Conservation (phyloP, 1,139 yeast genomes). For the Debaryomycetaceae sp. region DNA sequence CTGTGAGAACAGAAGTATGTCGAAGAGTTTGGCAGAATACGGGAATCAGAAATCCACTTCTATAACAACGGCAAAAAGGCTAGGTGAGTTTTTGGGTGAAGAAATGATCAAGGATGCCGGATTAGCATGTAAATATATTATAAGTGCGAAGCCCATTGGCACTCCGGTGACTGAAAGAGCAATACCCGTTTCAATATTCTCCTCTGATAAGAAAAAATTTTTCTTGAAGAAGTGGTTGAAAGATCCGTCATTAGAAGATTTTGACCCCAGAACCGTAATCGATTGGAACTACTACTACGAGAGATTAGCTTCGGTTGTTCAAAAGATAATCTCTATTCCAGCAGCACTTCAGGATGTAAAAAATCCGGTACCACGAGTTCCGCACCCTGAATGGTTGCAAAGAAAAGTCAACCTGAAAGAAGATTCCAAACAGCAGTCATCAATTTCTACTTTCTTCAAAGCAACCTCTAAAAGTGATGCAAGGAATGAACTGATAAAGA, state of each 20-base stretch:
- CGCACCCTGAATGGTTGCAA: constrained; percentile 92
- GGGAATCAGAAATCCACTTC: constrained; percentile 91
- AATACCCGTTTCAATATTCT: constrained; percentile 91
- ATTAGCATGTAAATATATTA: constrained; percentile 90
- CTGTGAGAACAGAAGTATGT: constrained; percentile 96
- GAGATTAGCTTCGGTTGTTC: constrained; percentile 88
- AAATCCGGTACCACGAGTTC: constrained; percentile 95
- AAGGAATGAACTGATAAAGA: constrained; percentile 22
- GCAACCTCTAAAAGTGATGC: constrained; percentile 32
- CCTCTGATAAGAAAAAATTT: constrained; percentile 65
- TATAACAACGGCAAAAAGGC: constrained; percentile 87
- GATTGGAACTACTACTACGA: constrained; percentile 95
- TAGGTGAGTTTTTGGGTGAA: constrained; percentile 95
- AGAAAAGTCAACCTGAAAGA: constrained; percentile 55
- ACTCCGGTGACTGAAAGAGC: constrained; percentile 97
- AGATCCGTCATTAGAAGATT: constrained; percentile 73
- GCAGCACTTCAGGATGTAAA: constrained; percentile 87
- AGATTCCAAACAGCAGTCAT: constrained; percentile 71
- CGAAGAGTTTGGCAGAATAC: constrained; percentile 84
- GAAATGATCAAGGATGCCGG: constrained; percentile 98
- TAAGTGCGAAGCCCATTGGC: constrained; percentile 76
- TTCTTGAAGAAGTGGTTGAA: constrained; percentile 84
- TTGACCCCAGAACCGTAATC: constrained; percentile 83
- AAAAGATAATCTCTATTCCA: constrained; percentile 93
- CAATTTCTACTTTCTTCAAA: constrained; percentile 56